Conservation (phyloP, 2,329 filamentous ascomycete genomes). For the Thermothelomyces thermophilus region DNA sequence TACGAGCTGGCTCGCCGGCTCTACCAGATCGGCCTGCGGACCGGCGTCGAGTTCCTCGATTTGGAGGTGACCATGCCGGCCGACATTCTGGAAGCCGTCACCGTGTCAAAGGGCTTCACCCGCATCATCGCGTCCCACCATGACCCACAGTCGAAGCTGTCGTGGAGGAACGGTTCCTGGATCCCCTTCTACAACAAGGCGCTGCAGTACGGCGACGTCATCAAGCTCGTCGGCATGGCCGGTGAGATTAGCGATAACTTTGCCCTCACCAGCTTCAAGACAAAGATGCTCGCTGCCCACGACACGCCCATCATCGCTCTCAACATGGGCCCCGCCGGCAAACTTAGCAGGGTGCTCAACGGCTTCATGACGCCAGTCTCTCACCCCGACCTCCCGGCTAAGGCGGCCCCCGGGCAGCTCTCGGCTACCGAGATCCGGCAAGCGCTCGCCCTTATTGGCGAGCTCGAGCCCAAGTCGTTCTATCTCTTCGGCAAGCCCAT, state of each 20-base stretch:
- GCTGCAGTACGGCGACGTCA: constrained; percentile 81
- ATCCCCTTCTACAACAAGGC: constrained; percentile 83
- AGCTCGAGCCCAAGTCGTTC: constrained; percentile 69
- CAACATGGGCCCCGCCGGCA: constrained; percentile 87
- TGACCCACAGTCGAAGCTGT: constrained; percentile 70
- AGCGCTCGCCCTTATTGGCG: constrained; percentile 70
- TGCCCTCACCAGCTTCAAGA: constrained; percentile 73
- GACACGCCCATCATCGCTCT: constrained; percentile 84
- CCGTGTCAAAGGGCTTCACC: constrained; percentile 61
- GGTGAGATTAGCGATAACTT: constrained; percentile 77
- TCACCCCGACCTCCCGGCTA: constrained; percentile 81
- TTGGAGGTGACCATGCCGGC: constrained; percentile 83
- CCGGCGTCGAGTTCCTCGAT: constrained; percentile 89
- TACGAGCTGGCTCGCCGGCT: constrained; percentile 65
- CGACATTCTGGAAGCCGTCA: constrained; percentile 62
- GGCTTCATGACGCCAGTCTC: constrained; percentile 91
- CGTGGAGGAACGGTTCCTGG: constrained; percentile 93
- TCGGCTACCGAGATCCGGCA: constrained; percentile 82
- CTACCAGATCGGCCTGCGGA: constrained; percentile 70
- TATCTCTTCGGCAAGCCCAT: constrained; percentile 87
- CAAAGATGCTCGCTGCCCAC: constrained; percentile 64
- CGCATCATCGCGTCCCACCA: constrained; percentile 94
- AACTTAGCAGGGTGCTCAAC: constrained; percentile 86
- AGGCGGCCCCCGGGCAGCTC: constrained; percentile 88
- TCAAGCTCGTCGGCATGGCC: constrained; percentile 87